These are phyloP conservation scores for Truncatella angustata DNA, from an alignment of 2,329 filamentous ascomycete species.

Conservation along the genomic window DNA sequence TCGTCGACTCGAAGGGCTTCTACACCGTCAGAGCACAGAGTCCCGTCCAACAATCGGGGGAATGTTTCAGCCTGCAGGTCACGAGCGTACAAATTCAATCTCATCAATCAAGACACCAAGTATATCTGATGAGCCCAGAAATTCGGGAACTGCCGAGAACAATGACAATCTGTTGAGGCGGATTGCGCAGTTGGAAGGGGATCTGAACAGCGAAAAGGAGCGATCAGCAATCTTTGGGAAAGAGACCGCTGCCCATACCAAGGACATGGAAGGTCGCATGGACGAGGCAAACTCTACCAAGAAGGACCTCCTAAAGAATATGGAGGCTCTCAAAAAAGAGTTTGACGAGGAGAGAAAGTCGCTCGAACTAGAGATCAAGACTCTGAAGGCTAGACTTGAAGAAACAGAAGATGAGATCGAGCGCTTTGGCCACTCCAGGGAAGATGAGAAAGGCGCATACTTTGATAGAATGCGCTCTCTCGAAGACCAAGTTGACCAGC, in stretches of 20 bases:
- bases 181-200: conserved; percentile 69
- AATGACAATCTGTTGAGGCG: conserved; percentile 45
- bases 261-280: conserved; percentile 65
- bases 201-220: conserved; percentile 73
- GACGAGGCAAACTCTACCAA: conserved; percentile 91
- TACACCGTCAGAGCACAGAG: conserved; percentile 75
- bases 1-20: conserved; percentile 83
- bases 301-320: conserved; percentile 88
- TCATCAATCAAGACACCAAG: conserved; percentile 46
- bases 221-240: conserved; percentile 64
- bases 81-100: conserved; percentile 48
- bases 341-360: conserved; percentile 82
- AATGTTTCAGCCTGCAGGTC: conserved; percentile 51
- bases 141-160: conserved; percentile 41
- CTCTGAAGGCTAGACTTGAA: conserved; percentile 74
- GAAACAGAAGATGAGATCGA: conserved; percentile 93
- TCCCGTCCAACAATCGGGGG: conserved; percentile 52
- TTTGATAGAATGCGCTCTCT: conserved; percentile 68
- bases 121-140: conserved; percentile 40
- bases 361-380: conserved; percentile 76
- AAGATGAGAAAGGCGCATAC: conserved; percentile 72
- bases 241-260: conserved; percentile 59
- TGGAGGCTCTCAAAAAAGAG: conserved; percentile 87
- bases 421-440: conserved; percentile 75
- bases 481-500: conserved; percentile 67